Conservation (phyloP, 768 basidiomycete species). For the Wakefieldia striispora region DNA sequence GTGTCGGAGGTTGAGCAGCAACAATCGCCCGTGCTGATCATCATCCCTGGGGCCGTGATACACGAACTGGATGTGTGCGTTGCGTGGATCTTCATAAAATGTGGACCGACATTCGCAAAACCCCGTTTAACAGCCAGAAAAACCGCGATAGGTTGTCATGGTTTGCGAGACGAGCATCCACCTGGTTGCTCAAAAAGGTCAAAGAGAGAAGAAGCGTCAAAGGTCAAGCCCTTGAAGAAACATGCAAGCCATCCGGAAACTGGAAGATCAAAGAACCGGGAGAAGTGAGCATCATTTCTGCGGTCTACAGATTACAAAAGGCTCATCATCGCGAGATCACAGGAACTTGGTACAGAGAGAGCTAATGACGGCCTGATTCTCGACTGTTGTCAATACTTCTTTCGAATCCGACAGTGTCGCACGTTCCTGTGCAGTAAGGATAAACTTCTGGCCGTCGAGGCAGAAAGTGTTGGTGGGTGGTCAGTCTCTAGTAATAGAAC, state of each 20-base stretch:
- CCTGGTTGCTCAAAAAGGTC: conserved; percentile 64
- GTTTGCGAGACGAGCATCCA: conserved; percentile 67
- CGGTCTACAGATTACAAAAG: background rate
- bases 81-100: background rate
- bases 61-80: conserved; percentile 73
- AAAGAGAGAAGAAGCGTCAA: conserved; percentile 54
- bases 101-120: background rate
- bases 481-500: background rate
- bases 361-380: conserved; percentile 69
- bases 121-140: conserved; percentile 35
- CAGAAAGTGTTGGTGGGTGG: conserved; percentile 44
- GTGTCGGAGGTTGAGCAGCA: conserved; percentile 56
- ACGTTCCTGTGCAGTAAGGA: conserved; percentile 70
- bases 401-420: conserved; percentile 35
- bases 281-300: conserved; percentile 35
- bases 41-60: conserved; percentile 75
- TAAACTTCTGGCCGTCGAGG: conserved; percentile 59
- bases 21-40: conserved; percentile 50
- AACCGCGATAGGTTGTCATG: conserved; percentile 45
- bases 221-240: conserved; percentile 63
- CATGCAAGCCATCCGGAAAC: conserved; percentile 55
- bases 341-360: conserved; percentile 35
- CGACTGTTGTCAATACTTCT: conserved; percentile 72
- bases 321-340: conserved; percentile 1
- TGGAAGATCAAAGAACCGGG: conserved; percentile 53